Base-by-base conservation (phyloP, 306 rosid genomes). In the Bauhinia variegata region DNA sequence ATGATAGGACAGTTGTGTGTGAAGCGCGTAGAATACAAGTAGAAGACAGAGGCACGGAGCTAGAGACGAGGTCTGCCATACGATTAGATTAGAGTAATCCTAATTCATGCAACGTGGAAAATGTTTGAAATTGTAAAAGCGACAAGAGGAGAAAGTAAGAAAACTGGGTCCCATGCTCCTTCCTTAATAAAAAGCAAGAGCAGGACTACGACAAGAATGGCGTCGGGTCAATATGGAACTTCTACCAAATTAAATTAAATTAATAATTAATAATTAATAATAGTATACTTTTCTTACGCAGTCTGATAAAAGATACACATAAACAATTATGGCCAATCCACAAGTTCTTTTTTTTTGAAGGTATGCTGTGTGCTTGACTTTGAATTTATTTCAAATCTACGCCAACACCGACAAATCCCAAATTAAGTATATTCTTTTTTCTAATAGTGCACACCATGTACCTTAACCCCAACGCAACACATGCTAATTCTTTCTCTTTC, bases 101-200 rank as follows among this genome's bases (percentile, higher is more conserved):
- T n/a, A n/a, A 5, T 28, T 17, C 67, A 79, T 52, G 78, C 47
- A 86, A 86, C 95, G 88, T 88, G 91, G 49, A 76, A 85, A 88
- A 83, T 71, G 80, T 75, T 60, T 28, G 46, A 68, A 66, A 74
- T 44, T 11, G 51, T 34, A 73, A 58, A 52, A 70, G 53, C 30
- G 60, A 53, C 47, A 12, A n/a, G n/a, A n/a, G n/a, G n/a, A 38
- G 39, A 63, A 54, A 68, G 65, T 23, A 32, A 55, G 34, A 3
- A 66, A 4, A 60, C 30, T 4, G 0, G 59, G 74, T n/a, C n/a
- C n/a, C n/a, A n/a, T n/a, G n/a, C 36, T 6, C 77, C 79, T 17
- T 48, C 7, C 44, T 39, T 65, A 31, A 65, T 13, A 64, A 70
- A 68, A 33, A 38, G 11, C 30, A 53, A 49, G n/a, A n/a, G n/a